Evolutionary conservation across 129 eudicot species (phyloP), one percentile per base, ranked within the genome.

Genomic region (Chrysanthemum makinoi): DNA sequence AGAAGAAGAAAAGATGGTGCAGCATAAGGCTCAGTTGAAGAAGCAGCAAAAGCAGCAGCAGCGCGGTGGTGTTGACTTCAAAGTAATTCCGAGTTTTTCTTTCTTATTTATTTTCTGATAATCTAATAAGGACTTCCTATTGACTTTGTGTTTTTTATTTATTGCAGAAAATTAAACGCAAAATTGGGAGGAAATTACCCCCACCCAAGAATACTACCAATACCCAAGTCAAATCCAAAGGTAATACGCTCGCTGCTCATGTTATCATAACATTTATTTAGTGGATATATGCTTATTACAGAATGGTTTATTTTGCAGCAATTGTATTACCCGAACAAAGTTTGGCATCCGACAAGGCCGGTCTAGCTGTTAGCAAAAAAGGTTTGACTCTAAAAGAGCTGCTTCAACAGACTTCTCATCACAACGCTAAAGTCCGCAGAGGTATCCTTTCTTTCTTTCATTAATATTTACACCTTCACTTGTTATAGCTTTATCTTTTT

Each of bases 371-470:
- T 65, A 94, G 96, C 83, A 94, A 79, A 73, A 94, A 89, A 76
- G 98, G 98, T 15, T 87, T 89, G 82, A 89, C 97, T 11, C 72
- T 94, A 28, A 94, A 94, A 83, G 98, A 94, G 82, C 89, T 94
- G 71, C 89, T 89, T 78, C 96, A 86, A 67, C 98, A 94, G 62
- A 82, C 96, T 57, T 87, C 93, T 69, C 98, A 94, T 78, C 91
- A 94, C 81, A 94, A 89, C 83, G 80, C 86, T 10, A 94, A 89
- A 90, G 93, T 87, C 35, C 98, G 97, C 22, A 85, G 83, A 87
- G 98, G 98, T 94, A 35, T 51, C 17, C 5, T 14, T 51, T 0
- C 17, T 52, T 12, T 14, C 46, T 39, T 39, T 39, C n/a, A n/a
- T n/a, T n/a, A n/a, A n/a, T n/a, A 22, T n/a, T n/a, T n/a, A n/a